A percentile compares a stretch with the other conserved stretches of the same genome.
Evolutionary conservation across 805 yeast species (phyloP).

Genomic region (Candida vaughaniae): DNA sequence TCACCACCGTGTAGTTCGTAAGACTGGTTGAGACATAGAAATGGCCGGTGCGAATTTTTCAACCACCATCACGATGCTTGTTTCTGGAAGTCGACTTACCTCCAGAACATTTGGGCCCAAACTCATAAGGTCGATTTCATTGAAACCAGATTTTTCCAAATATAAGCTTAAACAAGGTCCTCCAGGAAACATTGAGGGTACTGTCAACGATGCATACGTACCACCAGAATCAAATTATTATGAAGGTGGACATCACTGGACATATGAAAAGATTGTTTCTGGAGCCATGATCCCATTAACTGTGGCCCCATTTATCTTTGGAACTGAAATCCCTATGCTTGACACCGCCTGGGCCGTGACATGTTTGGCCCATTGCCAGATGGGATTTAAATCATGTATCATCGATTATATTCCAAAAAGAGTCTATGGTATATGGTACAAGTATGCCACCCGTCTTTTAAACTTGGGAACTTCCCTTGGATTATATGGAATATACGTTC

Average conservation of each 20-base stretch:
- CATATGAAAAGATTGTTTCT: slow-evolving; percentile 75
- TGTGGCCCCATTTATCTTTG: slow-evolving; percentile 73
- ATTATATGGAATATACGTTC: slow-evolving; percentile 75
- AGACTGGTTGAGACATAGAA: no score
- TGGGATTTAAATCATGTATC: slow-evolving; percentile 89
- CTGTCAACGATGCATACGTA: slow-evolving; percentile 83
- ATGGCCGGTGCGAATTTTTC: no score
- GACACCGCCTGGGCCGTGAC: slow-evolving; percentile 71
- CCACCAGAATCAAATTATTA: slow-evolving; percentile 60
- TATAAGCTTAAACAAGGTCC: slow-evolving; percentile 69
- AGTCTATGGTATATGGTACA: slow-evolving; percentile 77
- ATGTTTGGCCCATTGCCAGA: slow-evolving; percentile 73
- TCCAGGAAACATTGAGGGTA: slow-evolving; percentile 88
- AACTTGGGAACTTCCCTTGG: slow-evolving; percentile 70
- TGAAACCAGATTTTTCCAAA: slow-evolving; percentile 46
- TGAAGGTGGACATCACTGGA: slow-evolving; percentile 93
- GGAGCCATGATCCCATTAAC: slow-evolving; percentile 74
- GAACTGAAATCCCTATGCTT: slow-evolving; percentile 62
- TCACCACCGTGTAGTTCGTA: no score
- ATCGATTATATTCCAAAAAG: slow-evolving; percentile 89
- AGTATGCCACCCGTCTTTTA: slow-evolving; percentile 64
- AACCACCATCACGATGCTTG: no score
- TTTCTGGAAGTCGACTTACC: no score
- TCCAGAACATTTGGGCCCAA: no score
- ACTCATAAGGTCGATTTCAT: slow-evolving; percentile 17